Evolutionary conservation across 345 rosid species (phyloP).

Genomic region (Salix exigua): DNA sequence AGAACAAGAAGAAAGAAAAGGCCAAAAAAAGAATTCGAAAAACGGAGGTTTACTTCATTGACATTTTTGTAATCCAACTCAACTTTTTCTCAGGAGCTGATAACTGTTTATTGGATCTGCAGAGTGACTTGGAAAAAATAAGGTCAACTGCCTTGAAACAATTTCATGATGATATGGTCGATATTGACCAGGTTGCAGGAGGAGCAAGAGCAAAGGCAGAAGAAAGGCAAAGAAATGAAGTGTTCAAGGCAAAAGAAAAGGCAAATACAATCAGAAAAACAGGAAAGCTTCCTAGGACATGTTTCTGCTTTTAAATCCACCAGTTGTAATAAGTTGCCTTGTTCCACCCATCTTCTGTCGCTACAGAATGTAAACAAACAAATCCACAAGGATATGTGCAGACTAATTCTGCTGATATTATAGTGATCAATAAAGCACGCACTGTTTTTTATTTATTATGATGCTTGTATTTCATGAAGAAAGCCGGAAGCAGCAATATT

Average conservation of each 20-base stretch:
- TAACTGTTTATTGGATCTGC: constrained; percentile 21
- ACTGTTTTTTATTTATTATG: not conserved
- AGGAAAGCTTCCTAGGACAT: constrained; percentile 44
- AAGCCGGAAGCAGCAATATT: not conserved
- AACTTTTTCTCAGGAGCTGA: not conserved
- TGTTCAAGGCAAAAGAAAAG: constrained; percentile 55
- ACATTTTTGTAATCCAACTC: not conserved
- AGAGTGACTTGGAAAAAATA: constrained; percentile 40
- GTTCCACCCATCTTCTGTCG: not conserved
- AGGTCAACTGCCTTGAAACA: constrained; percentile 41
- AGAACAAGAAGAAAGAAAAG: constrained; percentile 48
- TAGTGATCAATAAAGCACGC: not conserved
- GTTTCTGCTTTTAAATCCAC: constrained; percentile 49
- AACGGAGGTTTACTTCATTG: constrained; percentile 51
- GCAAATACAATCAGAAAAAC: constrained; percentile 56
- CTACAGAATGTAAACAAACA: not conserved
- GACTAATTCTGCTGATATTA: not conserved
- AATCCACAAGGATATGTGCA: not conserved
- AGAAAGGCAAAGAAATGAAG: constrained; percentile 48
- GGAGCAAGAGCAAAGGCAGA: constrained; percentile 55
- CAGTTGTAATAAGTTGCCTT: not conserved
- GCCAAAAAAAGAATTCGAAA: constrained; percentile 44
- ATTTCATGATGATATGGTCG: constrained; percentile 37
- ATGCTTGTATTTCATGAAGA: not conserved
- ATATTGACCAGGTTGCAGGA: constrained; percentile 39